These are phyloP conservation scores for Pseudomonodictys pantanalensis DNA, from an alignment of 495 filamentous ascomycete species.

Conservation along the genomic window DNA sequence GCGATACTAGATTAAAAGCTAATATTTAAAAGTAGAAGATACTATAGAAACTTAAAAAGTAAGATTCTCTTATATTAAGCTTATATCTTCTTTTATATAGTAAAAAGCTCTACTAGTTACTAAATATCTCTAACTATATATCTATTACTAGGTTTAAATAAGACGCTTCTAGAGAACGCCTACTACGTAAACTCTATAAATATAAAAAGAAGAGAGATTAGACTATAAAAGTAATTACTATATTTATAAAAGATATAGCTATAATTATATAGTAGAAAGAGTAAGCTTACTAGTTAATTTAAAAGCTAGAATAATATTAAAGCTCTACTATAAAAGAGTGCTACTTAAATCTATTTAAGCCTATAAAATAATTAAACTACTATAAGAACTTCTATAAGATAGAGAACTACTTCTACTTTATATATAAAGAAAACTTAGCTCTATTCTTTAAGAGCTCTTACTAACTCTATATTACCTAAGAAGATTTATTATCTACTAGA, in stretches of 20 bases:
- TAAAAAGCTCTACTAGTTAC: too few species aligned
- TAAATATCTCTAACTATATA: not conserved
- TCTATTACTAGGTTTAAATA: not conserved
- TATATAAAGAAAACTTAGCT: too few species aligned
- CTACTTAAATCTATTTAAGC: not conserved
- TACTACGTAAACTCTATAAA: not conserved
- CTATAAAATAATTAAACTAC: not conserved
- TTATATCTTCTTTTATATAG: too few species aligned
- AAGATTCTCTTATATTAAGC: too few species aligned
- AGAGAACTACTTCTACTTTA: not conserved
- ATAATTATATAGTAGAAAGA: not conserved
- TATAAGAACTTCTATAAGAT: too few species aligned
- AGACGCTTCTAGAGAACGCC: not conserved
- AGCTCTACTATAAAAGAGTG: too few species aligned
- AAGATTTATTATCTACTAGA: too few species aligned
- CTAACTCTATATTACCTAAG: too few species aligned
- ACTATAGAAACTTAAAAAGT: too few species aligned
- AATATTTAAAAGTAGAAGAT: too few species aligned
- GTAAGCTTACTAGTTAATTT: not conserved
- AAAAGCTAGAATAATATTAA: not conserved
- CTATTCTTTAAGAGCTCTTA: too few species aligned
- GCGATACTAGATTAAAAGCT: too few species aligned
- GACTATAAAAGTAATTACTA: not conserved
- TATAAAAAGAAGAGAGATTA: not conserved
- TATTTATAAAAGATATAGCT: not conserved